A percentile compares a stretch with the other conserved stretches of the same genome.
Evolutionary conservation across 495 filamentous ascomycete species (phyloP).

Genomic region (Corynascus novoguineensis): DNA sequence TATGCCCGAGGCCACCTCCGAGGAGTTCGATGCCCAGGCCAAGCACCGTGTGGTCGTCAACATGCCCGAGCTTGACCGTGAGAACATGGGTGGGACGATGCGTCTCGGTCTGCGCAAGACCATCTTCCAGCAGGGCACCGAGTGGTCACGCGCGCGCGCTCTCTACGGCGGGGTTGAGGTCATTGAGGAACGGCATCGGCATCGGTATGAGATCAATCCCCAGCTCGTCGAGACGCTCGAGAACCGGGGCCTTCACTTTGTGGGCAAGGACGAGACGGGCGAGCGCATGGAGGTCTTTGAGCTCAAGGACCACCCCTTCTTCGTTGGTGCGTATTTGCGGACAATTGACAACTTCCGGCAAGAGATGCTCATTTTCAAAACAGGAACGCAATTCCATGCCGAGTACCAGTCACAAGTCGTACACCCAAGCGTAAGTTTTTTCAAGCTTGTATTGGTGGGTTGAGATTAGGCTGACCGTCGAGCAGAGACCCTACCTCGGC

Average conservation of each 20-base stretch:
- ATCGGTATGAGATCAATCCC: slow-evolving; percentile 74
- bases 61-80: slow-evolving; percentile 73
- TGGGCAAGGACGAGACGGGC: slow-evolving; percentile 76
- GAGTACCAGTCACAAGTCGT: slow-evolving; percentile 22
- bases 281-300: slow-evolving; percentile 91
- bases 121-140: slow-evolving; percentile 67
- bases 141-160: slow-evolving; percentile 72
- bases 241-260: slow-evolving; percentile 55
- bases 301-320: slow-evolving; percentile 83
- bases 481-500: slow-evolving; percentile 16
- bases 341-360: background rate
- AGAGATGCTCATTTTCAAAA: background rate
- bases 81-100: slow-evolving; percentile 86
- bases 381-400: slow-evolving; percentile 23
- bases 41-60: slow-evolving; percentile 66
- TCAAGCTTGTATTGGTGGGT: background rate
- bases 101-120: slow-evolving; percentile 72
- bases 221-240: slow-evolving; percentile 55
- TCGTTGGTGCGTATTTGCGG: slow-evolving; percentile 48
- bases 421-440: slow-evolving; percentile 15
- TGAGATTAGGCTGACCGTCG: background rate
- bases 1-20: slow-evolving; percentile 54
- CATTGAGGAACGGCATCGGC: slow-evolving; percentile 64
- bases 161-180: slow-evolving; percentile 59
- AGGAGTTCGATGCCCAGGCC: slow-evolving; percentile 57